Evolutionary conservation across 2,329 filamentous ascomycete genomes (phyloP).

Genomic region (Sclerotinia nivalis): DNA sequence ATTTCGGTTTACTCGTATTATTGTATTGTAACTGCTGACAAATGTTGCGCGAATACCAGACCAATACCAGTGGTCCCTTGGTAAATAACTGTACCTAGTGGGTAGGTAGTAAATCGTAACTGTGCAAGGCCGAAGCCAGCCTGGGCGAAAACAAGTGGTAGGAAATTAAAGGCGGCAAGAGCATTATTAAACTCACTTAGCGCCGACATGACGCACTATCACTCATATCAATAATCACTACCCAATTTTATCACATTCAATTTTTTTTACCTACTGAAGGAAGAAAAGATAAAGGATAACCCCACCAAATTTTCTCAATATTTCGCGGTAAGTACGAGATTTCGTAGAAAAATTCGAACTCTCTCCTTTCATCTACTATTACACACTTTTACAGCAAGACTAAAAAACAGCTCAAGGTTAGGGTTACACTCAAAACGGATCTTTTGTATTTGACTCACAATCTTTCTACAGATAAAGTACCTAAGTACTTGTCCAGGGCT

Average conservation of each 20-base stretch:
- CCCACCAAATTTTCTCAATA: conserved; percentile 1
- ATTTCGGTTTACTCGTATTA: not conserved
- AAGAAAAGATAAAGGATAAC: conserved; percentile 8
- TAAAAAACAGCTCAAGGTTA: not conserved
- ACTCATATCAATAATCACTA: not conserved
- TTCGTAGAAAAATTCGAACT: no score
- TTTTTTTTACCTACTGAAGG: not conserved
- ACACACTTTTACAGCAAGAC: no score
- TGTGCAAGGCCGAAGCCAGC: not conserved
- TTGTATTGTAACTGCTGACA: not conserved
- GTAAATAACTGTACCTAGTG: no score
- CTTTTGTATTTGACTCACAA: not conserved
- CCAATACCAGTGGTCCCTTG: no score
- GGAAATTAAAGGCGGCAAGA: not conserved
- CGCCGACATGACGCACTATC: conserved; percentile 14
- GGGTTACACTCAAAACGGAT: not conserved
- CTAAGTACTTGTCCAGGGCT: conserved; percentile 3
- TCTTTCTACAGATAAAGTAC: not conserved
- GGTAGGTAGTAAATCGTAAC: not conserved
- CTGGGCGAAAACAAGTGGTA: not conserved
- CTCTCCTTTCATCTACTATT: no score
- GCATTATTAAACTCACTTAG: not conserved
- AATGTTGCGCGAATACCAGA: not conserved
- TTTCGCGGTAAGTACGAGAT: no score
- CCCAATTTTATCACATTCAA: not conserved